A percentile compares a stretch with the other conserved stretches of the same genome.
These are phyloP conservation scores for Murraya koenigii DNA, from an alignment of 345 rosid genomes.

Conservation along the genomic window DNA sequence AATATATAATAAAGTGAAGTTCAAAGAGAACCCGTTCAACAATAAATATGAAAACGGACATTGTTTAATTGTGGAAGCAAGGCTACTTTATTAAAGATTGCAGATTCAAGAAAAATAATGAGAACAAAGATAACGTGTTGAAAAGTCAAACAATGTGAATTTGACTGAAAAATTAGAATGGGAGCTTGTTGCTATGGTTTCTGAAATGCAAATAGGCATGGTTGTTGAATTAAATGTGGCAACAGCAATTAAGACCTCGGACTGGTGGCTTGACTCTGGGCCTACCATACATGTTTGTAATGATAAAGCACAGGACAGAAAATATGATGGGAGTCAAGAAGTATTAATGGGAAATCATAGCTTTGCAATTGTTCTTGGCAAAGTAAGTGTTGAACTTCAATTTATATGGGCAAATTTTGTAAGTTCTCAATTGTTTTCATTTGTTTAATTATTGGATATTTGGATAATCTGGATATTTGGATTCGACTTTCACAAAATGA, in stretches of 20 bases:
- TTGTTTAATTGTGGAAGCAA: constrained; percentile 1
- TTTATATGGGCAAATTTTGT: too few relatives aligned
- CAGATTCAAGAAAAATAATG: neutral
- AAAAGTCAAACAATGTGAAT: neutral
- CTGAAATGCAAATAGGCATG: neutral
- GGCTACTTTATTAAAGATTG: neutral
- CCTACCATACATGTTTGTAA: neutral
- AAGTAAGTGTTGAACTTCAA: too few relatives aligned
- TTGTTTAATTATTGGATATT: too few relatives aligned
- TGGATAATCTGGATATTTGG: too few relatives aligned
- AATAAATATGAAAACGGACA: neutral
- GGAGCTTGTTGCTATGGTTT: neutral
- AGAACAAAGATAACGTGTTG: neutral
- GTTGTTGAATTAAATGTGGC: neutral
- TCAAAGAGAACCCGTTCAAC: neutral
- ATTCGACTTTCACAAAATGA: too few relatives aligned
- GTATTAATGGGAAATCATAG: too few relatives aligned
- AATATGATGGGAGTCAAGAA: neutral
- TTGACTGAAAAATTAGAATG: neutral
- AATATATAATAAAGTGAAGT: neutral
- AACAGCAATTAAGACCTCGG: neutral
- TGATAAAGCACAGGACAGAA: neutral
- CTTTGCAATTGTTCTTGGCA: too few relatives aligned
- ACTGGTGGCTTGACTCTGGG: neutral
- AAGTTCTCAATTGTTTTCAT: too few relatives aligned